Base-by-base conservation (phyloP, 2,329 filamentous ascomycete species). In the Ophiostoma sp. region DNA sequence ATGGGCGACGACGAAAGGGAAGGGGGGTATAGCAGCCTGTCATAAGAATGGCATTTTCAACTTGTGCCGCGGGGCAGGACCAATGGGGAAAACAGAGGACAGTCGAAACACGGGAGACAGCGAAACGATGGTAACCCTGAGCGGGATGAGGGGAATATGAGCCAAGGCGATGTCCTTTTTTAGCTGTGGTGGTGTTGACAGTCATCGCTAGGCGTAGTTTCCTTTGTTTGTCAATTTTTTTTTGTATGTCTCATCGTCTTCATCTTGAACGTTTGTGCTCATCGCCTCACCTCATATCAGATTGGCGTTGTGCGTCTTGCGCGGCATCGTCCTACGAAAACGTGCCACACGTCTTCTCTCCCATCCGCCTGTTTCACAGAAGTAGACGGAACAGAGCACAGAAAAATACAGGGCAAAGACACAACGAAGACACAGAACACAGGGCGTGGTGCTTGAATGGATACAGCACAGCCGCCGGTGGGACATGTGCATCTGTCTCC, bases 61-160 rank as follows among this genome's bases (percentile, higher is more conserved):
- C 42, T 45, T 28, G 61, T 66, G 61, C 61, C 36, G 59, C 33
- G 33, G n/a, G 31, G 12, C 28, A 22, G 31, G 42, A 31, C 72
- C 72, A 73, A 71, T 71, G 39, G 59, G 57, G n/a, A 73, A 52
- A 52, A 68, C 12, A 22, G 45, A 28, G 64, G 9, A 7, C 45
- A 63, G 45, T 71, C 72, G 57, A 70, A 69, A 73, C 55, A 57
- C 66, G 57, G 48, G 57, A 66, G 36, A 50, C 12, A n/a, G 48
- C 39, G 39, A 71, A 33, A 63, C 33, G 33, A 70, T 25, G 50
- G 52, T 42, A 50, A 71, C 57, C 50, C 33, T 42, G 48, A 5
- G 28, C 31, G 68, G 69, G 70, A 55, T 42, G 33, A 52, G 31
- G 25, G 28, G 31, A 72, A 15, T 2, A 69, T 28, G 61, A 28